Percentiles rank a stretch among this genome's conserved stretches.
Conservation (phyloP, 306 rosid species). For the Echinosophora koreensis region DNA sequence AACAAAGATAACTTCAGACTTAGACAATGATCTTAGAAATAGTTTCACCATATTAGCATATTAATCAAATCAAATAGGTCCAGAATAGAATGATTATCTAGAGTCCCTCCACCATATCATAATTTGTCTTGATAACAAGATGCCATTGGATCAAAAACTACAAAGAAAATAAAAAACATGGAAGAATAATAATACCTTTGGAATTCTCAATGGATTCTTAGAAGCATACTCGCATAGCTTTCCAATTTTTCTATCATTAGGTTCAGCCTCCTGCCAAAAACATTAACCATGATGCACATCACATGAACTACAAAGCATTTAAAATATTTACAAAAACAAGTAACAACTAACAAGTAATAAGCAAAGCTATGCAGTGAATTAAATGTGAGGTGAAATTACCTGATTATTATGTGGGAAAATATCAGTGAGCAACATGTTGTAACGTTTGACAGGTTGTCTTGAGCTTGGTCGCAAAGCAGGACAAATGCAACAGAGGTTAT, state of each 20-base stretch:
- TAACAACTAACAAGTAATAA: conserved; percentile 23
- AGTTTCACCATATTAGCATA: conserved; percentile 23
- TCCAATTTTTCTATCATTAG: conserved; percentile 61
- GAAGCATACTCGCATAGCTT: conserved; percentile 63
- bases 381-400: conserved; percentile 83
- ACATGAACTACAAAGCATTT: conserved; percentile 37
- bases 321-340: neutral
- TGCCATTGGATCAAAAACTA: neutral
- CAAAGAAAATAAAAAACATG: conserved; percentile 28
- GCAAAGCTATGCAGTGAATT: conserved; percentile 22
- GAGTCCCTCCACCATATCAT: conserved; percentile 3
- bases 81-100: conserved; percentile 4
- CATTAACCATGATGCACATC: conserved; percentile 30
- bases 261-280: conserved; percentile 57
- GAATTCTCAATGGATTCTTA: conserved; percentile 60
- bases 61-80: conserved; percentile 31
- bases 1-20: conserved; percentile 29
- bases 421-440: conserved; percentile 86
- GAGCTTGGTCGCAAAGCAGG: conserved; percentile 94
- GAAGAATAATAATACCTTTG: conserved; percentile 49
- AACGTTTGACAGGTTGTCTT: conserved; percentile 94
- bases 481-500: conserved; percentile 87
- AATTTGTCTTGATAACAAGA: conserved; percentile 23
- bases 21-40: neutral
- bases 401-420: conserved; percentile 83